Evolutionary conservation across 2,329 filamentous ascomycete species (phyloP).

Genomic region (Colletotrichum orbiculare): DNA sequence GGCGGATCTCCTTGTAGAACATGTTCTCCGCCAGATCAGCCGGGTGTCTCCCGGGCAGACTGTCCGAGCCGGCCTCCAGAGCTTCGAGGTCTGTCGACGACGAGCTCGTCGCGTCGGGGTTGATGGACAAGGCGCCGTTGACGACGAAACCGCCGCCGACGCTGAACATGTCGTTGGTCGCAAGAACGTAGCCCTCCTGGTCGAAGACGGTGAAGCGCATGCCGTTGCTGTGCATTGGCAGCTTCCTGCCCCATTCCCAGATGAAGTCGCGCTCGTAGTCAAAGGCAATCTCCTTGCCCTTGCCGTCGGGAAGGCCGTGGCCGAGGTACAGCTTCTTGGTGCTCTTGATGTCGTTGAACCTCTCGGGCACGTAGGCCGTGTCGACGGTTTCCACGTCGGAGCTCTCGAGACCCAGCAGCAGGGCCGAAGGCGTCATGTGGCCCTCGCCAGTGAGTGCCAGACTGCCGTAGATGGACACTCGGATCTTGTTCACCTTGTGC

Average conservation of each 20-base stretch:
- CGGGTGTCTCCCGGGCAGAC: constrained; percentile 47
- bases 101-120: constrained; percentile 40
- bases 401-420: constrained; percentile 61
- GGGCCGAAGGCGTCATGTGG: constrained; percentile 62
- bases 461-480: constrained; percentile 61
- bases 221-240: constrained; percentile 63
- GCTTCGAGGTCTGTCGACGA: constrained; percentile 38
- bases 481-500: constrained; percentile 58
- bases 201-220: constrained; percentile 64
- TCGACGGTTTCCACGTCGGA: constrained; percentile 62
- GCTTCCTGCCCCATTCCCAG: constrained; percentile 63
- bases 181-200: constrained; percentile 56
- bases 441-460: constrained; percentile 62
- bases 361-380: constrained; percentile 57
- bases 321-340: constrained; percentile 57
- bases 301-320: constrained; percentile 50
- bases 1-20: constrained; percentile 62
- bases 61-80: constrained; percentile 8
- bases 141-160: constrained; percentile 65
- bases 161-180: constrained; percentile 62
- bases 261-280: constrained; percentile 60
- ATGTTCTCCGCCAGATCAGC: constrained; percentile 62
- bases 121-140: constrained; percentile 59
- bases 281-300: constrained; percentile 59
- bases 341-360: constrained; percentile 59